phyloP scores from a whole-genome alignment of 805 yeast genomes.

The Yarrowia porcina region DNA sequence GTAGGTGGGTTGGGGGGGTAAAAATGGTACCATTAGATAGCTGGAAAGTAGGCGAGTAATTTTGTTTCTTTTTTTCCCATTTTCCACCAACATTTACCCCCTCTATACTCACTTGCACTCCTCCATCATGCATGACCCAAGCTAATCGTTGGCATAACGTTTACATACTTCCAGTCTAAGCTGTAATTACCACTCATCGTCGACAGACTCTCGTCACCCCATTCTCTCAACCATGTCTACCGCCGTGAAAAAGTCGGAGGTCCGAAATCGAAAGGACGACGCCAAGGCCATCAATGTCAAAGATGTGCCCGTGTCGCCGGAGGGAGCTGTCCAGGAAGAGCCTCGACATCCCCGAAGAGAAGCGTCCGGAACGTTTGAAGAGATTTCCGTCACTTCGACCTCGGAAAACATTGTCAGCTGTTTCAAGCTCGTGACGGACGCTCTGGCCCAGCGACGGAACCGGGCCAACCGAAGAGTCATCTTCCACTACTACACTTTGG shows the following conservation, averaged over 20 bases:
- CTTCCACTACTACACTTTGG: constrained; percentile 22
- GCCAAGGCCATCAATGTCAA: constrained; percentile 23
- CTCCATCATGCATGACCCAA: background rate
- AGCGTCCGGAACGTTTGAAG: constrained; percentile 8
- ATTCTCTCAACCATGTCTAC: constrained; percentile 11
- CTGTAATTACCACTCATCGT: background rate
- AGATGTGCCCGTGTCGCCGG: constrained; percentile 22
- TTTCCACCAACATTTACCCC: background rate
- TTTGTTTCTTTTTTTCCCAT: rapidly evolving
- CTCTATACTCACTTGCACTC: background rate
- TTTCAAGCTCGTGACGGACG: constrained; percentile 27
- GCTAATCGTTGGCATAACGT: background rate
- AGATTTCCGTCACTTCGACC: constrained; percentile 24
- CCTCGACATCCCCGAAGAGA: constrained; percentile 16
- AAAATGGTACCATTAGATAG: background rate
- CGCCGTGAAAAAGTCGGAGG: background rate
- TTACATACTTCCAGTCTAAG: background rate
- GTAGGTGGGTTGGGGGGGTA: background rate
- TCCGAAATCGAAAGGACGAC: constrained; percentile 16
- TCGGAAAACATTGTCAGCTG: constrained; percentile 6
- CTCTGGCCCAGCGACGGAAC: constrained; percentile 28
- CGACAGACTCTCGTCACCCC: too few relatives aligned
- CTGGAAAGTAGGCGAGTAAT: background rate
- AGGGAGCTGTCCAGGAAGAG: constrained; percentile 6
- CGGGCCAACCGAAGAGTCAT: constrained; percentile 22